Evolutionary conservation across 176 grass and related monocot species (phyloP).

Genomic region (Oryza australiensis): DNA sequence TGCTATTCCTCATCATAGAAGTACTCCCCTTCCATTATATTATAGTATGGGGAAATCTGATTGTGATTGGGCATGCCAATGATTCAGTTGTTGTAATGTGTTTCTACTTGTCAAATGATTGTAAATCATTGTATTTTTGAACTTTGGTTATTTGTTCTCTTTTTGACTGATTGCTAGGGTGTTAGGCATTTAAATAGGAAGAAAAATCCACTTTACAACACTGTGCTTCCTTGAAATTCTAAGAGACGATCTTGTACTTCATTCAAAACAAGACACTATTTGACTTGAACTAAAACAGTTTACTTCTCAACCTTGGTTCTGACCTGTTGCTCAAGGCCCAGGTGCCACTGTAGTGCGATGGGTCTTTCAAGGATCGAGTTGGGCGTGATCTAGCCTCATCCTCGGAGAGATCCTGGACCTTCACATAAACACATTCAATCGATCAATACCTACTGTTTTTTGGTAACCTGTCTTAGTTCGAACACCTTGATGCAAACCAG

Average conservation of each 20-base stretch:
- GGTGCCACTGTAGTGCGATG: not conserved
- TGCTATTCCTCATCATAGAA: not conserved
- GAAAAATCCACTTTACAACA: too few species aligned
- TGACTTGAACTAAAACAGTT: too few species aligned
- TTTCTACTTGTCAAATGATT: not conserved
- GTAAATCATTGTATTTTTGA: not conserved
- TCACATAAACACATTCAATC: not conserved
- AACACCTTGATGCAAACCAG: not conserved
- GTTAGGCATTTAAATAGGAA: too few species aligned
- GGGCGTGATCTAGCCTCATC: not conserved
- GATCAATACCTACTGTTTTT: too few species aligned
- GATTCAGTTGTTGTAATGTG: not conserved
- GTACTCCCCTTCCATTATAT: not conserved
- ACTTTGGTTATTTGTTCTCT: not conserved
- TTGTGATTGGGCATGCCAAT: not conserved
- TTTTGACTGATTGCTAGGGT: too few species aligned
- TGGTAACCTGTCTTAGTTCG: too few species aligned
- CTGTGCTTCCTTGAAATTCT: too few species aligned
- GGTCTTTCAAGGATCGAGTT: not conserved
- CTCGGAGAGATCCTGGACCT: not conserved
- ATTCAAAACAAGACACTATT: not conserved
- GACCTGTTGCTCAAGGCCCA: not conserved
- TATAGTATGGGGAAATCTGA: not conserved
- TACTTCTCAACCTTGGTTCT: not conserved
- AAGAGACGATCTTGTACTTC: not conserved